Evolutionary conservation across 140 eudicot genomes (phyloP).

Genomic region (Stevia rebaudiana): DNA sequence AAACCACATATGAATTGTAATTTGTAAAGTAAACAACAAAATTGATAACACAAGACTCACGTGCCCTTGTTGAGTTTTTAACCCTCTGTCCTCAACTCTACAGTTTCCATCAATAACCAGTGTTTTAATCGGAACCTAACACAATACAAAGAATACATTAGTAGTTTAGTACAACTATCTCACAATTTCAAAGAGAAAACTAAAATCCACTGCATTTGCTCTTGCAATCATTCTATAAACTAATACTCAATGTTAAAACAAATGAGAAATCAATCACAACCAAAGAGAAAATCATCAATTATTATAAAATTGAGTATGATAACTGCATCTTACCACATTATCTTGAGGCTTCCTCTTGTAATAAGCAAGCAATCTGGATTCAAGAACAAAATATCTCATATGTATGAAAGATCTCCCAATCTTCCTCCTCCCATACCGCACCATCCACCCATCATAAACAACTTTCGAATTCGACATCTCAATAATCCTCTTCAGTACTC

Average conservation of each 20-base stretch:
- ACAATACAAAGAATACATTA: slow-evolving; percentile 1
- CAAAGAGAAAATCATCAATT: not conserved
- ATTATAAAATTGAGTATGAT: not conserved
- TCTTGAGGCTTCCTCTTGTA: slow-evolving; percentile 98
- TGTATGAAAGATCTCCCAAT: slow-evolving; percentile 93
- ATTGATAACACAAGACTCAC: slow-evolving; percentile 41
- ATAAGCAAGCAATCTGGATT: slow-evolving; percentile 75
- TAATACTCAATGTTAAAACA: not conserved
- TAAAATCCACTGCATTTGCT: not conserved
- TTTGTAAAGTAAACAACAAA: slow-evolving; percentile 10
- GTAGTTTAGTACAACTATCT: not conserved
- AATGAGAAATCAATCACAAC: not conserved
- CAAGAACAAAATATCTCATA: slow-evolving; percentile 93
- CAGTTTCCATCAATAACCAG: slow-evolving; percentile 95
- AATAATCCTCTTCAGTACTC: not conserved
- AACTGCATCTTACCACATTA: slow-evolving; percentile 61
- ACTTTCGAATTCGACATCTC: slow-evolving; percentile 61
- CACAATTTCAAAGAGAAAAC: not conserved
- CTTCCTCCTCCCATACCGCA: slow-evolving; percentile 91
- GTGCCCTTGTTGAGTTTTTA: slow-evolving; percentile 98
- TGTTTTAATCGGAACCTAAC: slow-evolving; percentile 91
- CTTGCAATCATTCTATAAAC: not conserved
- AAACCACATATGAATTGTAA: slow-evolving; percentile 1
- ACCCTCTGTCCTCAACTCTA: slow-evolving; percentile 97
- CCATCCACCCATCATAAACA: slow-evolving; percentile 99